A percentile compares a stretch with the other conserved stretches of the same genome.
Evolutionary conservation across 805 yeast genomes (phyloP).

Genomic region (Saturnispora besseyi): DNA sequence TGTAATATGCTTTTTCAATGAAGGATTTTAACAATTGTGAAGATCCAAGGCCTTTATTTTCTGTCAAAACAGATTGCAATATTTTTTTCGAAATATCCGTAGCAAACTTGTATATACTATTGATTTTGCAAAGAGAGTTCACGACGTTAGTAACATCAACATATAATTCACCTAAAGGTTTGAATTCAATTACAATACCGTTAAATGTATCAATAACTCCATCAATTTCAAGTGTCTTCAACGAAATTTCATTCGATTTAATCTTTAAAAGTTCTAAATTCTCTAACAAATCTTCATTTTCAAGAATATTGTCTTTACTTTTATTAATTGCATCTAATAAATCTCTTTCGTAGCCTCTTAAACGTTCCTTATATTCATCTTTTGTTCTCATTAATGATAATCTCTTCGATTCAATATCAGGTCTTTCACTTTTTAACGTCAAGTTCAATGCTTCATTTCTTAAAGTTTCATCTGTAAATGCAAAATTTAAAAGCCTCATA

Average conservation of each 20-base stretch:
- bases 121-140: conserved; percentile 33
- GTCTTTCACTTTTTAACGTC: conserved; percentile 45
- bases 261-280: conserved; percentile 57
- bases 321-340: conserved; percentile 50
- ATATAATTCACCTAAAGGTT: conserved; percentile 47
- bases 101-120: conserved; percentile 47
- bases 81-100: conserved; percentile 23
- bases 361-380: conserved; percentile 46
- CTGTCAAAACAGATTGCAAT: conserved; percentile 23
- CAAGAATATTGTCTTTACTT: conserved; percentile 55
- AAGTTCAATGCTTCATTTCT: conserved; percentile 53
- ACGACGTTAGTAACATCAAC: conserved; percentile 42
- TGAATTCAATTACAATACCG: conserved; percentile 36
- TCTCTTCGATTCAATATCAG: conserved; percentile 58
- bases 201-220: conserved; percentile 48
- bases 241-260: conserved; percentile 47
- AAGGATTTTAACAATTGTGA: conserved; percentile 20
- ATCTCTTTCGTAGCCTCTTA: conserved; percentile 48
- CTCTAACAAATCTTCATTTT: conserved; percentile 49
- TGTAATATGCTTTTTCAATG: conserved; percentile 38
- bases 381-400: conserved; percentile 44
- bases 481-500: conserved; percentile 57
- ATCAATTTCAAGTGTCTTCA: conserved; percentile 45
- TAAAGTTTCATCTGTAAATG: conserved; percentile 60
- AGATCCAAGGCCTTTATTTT: neutral